These are phyloP conservation scores for Picea sitchensis DNA, from an alignment of 75 land plant genomes.

Conservation along the genomic window DNA sequence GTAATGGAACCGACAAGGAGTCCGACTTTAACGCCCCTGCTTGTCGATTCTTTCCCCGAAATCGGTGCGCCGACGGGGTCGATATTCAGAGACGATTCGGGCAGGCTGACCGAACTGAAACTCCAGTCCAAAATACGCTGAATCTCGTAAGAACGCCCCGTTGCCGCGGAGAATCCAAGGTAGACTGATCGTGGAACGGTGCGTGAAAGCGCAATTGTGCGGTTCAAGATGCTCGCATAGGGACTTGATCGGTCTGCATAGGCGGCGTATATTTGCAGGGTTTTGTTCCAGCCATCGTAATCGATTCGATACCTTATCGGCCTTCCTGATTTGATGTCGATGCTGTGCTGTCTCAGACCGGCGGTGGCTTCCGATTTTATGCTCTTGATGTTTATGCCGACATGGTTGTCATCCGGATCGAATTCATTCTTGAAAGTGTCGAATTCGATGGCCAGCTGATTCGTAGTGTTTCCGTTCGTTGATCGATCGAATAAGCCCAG, in stretches of 20 bases:
- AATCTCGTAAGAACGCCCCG: conserved; percentile 16
- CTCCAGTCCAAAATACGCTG: conserved; percentile 35
- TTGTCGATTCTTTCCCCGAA: not conserved
- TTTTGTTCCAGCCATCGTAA: conserved; percentile 19
- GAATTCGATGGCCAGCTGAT: conserved; percentile 33
- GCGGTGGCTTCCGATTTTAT: conserved; percentile 10
- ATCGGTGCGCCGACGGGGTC: not conserved
- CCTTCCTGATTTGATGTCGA: conserved; percentile 24
- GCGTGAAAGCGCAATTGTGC: conserved; percentile 18
- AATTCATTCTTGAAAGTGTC: conserved; percentile 35
- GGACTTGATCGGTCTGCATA: conserved; percentile 10
- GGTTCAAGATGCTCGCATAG: conserved; percentile 12
- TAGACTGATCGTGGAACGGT: conserved; percentile 15
- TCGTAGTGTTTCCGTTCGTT: conserved; percentile 6
- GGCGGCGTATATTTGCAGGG: conserved; percentile 15
- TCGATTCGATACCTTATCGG: conserved; percentile 18
- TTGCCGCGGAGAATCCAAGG: conserved; percentile 37
- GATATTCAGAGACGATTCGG: not conserved
- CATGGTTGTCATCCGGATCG: conserved; percentile 35
- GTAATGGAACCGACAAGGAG: not conserved
- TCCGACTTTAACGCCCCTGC: not conserved
- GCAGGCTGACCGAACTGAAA: conserved; percentile 12
- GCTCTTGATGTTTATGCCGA: conserved; percentile 29
- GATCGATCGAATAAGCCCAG: conserved; percentile 28
- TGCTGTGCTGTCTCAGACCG: not conserved